These are phyloP conservation scores for Alternaria dauci DNA, from an alignment of 2,329 filamentous ascomycete genomes.

Conservation along the genomic window DNA sequence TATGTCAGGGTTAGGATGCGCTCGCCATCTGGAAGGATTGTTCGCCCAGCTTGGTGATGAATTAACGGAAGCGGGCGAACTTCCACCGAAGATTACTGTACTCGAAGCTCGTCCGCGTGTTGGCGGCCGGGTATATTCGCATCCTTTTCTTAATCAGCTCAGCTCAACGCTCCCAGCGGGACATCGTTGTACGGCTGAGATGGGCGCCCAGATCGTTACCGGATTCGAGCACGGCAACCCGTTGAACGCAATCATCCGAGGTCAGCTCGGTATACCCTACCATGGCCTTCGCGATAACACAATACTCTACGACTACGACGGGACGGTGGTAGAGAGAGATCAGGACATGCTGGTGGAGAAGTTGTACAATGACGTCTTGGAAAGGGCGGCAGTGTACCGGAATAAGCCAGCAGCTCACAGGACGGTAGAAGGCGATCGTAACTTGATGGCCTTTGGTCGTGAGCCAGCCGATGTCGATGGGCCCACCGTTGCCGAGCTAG, in stretches of 20 bases:
- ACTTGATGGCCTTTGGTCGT: slow-evolving; percentile 81
- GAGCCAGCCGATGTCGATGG: slow-evolving; percentile 68
- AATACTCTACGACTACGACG: slow-evolving; percentile 87
- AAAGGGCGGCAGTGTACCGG: slow-evolving; percentile 89
- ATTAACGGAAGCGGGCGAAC: slow-evolving; percentile 71
- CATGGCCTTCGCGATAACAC: slow-evolving; percentile 81
- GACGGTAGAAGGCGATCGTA: slow-evolving; percentile 82
- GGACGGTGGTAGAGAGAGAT: slow-evolving; percentile 76
- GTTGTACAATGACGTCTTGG: slow-evolving; percentile 92
- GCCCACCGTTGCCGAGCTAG: slow-evolving; percentile 75
- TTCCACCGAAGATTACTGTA: slow-evolving; percentile 76
- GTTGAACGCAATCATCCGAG: slow-evolving; percentile 87
- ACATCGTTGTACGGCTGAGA: slow-evolving; percentile 83
- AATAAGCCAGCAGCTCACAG: slow-evolving; percentile 75
- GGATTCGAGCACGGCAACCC: slow-evolving; percentile 97
- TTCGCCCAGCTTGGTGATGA: slow-evolving; percentile 79
- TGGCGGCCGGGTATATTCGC: slow-evolving; percentile 93
- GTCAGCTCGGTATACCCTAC: slow-evolving; percentile 86
- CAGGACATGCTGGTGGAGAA: slow-evolving; percentile 87
- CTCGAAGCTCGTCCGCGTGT: slow-evolving; percentile 88
- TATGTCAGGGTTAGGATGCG: slow-evolving; percentile 92
- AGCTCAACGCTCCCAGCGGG: slow-evolving; percentile 60
- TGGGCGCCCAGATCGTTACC: slow-evolving; percentile 98
- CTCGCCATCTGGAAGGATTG: slow-evolving; percentile 86
- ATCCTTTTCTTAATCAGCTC: slow-evolving; percentile 69